These are phyloP conservation scores for Hirschioporus abietinus DNA, from an alignment of 768 basidiomycete genomes.

Conservation along the genomic window DNA sequence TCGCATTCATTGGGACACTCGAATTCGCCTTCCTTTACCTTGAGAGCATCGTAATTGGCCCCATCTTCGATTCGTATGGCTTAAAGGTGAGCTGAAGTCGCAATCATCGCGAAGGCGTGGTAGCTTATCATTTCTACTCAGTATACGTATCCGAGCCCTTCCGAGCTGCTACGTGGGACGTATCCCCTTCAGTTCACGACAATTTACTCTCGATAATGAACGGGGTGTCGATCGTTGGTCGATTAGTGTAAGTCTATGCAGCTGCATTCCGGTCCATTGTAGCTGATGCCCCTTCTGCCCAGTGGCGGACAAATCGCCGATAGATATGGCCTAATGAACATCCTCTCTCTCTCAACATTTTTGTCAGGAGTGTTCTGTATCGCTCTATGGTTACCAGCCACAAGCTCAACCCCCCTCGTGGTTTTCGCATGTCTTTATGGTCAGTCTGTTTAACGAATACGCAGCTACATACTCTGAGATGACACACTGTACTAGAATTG, in stretches of 20 bases:
- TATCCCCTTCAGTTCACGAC: neutral
- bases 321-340: conserved; percentile 17
- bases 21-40: conserved; percentile 24
- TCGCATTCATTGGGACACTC: conserved; percentile 26
- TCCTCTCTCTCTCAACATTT: conserved; percentile 13
- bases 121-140: conserved; percentile 4
- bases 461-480: neutral
- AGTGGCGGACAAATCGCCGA: neutral
- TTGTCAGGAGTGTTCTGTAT: conserved; percentile 20
- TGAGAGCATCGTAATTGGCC: conserved; percentile 19
- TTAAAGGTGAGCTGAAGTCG: neutral
- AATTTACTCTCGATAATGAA: conserved; percentile 23
- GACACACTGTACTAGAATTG: neutral
- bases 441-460: neutral
- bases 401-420: conserved; percentile 18
- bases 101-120: neutral
- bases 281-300: neutral
- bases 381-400: conserved; percentile 21
- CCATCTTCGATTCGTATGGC: conserved; percentile 20
- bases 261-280: neutral
- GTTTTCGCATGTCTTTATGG: conserved; percentile 23
- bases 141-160: conserved; percentile 18
- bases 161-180: neutral
- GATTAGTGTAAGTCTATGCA: conserved; percentile 19
- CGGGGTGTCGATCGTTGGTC: conserved; percentile 21